Evolutionary conservation across 495 filamentous ascomycete species (phyloP).

Genomic region (Daldinia loculata): DNA sequence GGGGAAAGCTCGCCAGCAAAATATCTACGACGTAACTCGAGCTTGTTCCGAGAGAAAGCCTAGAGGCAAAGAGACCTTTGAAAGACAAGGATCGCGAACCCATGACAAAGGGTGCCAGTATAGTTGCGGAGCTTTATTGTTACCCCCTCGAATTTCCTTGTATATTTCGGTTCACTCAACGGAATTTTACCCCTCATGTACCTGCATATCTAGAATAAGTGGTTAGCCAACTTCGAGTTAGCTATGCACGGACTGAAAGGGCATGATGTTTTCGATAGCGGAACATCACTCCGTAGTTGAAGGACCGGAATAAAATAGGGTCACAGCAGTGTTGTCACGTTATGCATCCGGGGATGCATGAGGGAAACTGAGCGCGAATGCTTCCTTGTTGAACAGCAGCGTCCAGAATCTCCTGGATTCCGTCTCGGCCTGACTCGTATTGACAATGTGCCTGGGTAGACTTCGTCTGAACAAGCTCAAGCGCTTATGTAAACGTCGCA

Average conservation of each 20-base stretch:
- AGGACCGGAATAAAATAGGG: background rate
- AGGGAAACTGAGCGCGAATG: background rate
- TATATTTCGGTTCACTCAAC: background rate
- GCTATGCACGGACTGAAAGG: background rate
- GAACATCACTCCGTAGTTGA: background rate
- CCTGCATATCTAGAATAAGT: background rate
- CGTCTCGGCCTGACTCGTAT: background rate
- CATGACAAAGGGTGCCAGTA: background rate
- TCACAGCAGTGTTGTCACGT: background rate
- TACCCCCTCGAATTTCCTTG: background rate
- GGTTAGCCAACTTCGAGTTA: background rate
- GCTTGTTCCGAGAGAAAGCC: background rate
- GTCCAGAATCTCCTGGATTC: background rate
- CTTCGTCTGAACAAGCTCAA: conserved; percentile 3
- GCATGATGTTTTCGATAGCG: background rate
- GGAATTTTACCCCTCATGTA: background rate
- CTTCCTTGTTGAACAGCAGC: background rate
- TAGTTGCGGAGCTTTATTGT: background rate
- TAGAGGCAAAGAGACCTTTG: background rate
- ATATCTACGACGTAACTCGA: background rate
- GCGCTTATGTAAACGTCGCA: conserved; percentile 25
- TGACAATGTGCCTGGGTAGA: background rate
- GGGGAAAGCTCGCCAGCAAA: background rate
- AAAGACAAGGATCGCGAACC: background rate
- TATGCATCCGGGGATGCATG: background rate